Percentiles rank a stretch among this genome's conserved stretches.
These are phyloP conservation scores for Rhytidiadelphus loreus DNA, from an alignment of 225 moss, liverwort and hornwort species.

Conservation along the genomic window DNA sequence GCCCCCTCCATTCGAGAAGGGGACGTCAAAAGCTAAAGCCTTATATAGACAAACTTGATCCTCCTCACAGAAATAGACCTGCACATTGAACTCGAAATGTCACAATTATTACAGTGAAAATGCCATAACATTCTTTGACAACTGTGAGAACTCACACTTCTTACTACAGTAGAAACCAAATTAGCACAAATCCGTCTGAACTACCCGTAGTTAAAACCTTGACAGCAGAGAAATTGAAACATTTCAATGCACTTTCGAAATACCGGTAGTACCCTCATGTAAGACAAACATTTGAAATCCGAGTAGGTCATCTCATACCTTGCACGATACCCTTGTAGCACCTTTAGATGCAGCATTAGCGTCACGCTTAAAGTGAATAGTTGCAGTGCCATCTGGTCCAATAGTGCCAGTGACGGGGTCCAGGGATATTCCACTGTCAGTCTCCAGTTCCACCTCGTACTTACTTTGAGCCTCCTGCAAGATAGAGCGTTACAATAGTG, in stretches of 20 bases:
- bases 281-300: not conserved
- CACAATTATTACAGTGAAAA: not conserved
- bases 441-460: conserved; percentile 71
- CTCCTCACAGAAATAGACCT: conserved; percentile 87
- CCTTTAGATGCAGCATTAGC: conserved; percentile 11
- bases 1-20: conserved; percentile 21
- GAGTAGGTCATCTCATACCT: conserved; percentile 23
- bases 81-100: not conserved
- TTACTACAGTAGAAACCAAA: not conserved
- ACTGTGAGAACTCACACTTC: not conserved
- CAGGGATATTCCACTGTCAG: conserved; percentile 42
- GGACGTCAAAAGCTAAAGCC: conserved; percentile 73
- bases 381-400: conserved; percentile 64
- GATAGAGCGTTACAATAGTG: not conserved
- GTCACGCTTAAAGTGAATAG: conserved; percentile 55
- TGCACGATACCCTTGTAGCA: conserved; percentile 74
- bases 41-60: conserved; percentile 89
- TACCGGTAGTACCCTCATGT: not conserved
- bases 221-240: not conserved
- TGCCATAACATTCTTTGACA: not conserved
- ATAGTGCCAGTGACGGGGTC: conserved; percentile 68
- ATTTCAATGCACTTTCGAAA: not conserved
- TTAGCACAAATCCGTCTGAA: not conserved
- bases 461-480: conserved; percentile 88
- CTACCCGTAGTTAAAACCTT: not conserved